phyloP scores from a whole-genome alignment of 495 filamentous ascomycete genomes.

The Cudoniella acicularis region DNA sequence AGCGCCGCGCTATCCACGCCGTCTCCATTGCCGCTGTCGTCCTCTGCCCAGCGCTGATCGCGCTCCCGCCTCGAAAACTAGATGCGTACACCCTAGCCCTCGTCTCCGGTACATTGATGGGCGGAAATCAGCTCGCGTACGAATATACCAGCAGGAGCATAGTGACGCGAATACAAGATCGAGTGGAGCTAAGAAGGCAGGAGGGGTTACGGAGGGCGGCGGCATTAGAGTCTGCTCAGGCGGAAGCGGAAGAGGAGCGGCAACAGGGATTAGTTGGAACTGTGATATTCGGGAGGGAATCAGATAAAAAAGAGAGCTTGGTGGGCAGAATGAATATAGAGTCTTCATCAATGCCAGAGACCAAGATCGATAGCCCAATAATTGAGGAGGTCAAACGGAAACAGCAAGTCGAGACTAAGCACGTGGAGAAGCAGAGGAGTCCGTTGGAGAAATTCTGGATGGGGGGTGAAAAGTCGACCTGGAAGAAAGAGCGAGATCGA shows the following conservation, averaged over 20 bases:
- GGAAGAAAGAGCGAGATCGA: conserved; percentile 67
- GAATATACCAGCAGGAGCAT: conserved; percentile 57
- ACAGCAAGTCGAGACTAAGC: conserved; percentile 15
- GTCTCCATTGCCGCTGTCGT: conserved; percentile 57
- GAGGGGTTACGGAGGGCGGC: background rate
- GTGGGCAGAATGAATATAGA: conserved; percentile 18
- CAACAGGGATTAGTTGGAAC: conserved; percentile 29
- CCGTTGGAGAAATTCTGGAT: conserved; percentile 58
- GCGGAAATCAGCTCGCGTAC: conserved; percentile 57
- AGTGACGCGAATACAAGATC: conserved; percentile 37
- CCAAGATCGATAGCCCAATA: conserved; percentile 20
- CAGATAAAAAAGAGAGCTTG: conserved; percentile 16
- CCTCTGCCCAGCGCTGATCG: conserved; percentile 63
- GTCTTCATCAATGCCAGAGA: conserved; percentile 19
- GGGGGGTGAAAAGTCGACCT: conserved; percentile 58
- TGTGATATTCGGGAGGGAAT: conserved; percentile 29
- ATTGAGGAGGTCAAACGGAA: conserved; percentile 21
- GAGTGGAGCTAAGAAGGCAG: conserved; percentile 23
- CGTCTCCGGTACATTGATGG: conserved; percentile 39
- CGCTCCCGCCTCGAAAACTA: conserved; percentile 77
- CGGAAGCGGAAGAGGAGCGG: conserved; percentile 36
- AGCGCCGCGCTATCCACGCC: conserved; percentile 11
- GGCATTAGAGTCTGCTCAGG: conserved; percentile 23
- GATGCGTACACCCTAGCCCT: conserved; percentile 56
- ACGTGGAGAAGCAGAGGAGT: conserved; percentile 34